A percentile compares a stretch with the other conserved stretches of the same genome.
These are phyloP conservation scores for Rhizopus sp. DNA, from an alignment of 371 early-diverging fungal species.

Conservation along the genomic window DNA sequence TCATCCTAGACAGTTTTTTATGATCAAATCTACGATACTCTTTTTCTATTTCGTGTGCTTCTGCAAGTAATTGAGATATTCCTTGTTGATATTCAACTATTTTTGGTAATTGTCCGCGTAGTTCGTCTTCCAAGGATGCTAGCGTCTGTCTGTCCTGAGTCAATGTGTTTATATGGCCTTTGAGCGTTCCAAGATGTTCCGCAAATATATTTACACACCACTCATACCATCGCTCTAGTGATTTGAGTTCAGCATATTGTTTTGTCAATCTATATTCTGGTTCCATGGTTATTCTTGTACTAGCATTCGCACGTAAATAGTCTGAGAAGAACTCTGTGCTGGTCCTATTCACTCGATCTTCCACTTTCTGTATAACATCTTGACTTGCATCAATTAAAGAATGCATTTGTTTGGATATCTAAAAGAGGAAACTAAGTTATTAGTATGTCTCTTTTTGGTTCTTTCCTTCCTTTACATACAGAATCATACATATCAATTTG, in stretches of 20 bases:
- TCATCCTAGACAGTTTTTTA: not conserved
- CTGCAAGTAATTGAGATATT: not conserved
- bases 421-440: not conserved
- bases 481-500: not conserved
- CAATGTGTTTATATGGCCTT: not conserved
- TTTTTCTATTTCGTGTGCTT: not conserved
- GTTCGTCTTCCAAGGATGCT: not conserved
- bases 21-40: not conserved
- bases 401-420: not conserved
- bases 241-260: not conserved
- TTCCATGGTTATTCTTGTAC: not conserved
- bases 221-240: conserved; percentile 1
- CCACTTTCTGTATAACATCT: not conserved
- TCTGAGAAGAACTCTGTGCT: not conserved
- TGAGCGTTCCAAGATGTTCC: not conserved
- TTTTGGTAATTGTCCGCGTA: not conserved
- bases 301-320: not conserved
- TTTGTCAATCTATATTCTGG: not conserved
- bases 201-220: not conserved
- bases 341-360: not conserved
- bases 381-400: not conserved
- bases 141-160: not conserved
- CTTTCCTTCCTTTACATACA: not conserved
- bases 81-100: not conserved
- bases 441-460: not conserved